Evolutionary conservation across 2,329 filamentous ascomycete genomes (phyloP).

Genomic region (Aspergillus fijiensis): DNA sequence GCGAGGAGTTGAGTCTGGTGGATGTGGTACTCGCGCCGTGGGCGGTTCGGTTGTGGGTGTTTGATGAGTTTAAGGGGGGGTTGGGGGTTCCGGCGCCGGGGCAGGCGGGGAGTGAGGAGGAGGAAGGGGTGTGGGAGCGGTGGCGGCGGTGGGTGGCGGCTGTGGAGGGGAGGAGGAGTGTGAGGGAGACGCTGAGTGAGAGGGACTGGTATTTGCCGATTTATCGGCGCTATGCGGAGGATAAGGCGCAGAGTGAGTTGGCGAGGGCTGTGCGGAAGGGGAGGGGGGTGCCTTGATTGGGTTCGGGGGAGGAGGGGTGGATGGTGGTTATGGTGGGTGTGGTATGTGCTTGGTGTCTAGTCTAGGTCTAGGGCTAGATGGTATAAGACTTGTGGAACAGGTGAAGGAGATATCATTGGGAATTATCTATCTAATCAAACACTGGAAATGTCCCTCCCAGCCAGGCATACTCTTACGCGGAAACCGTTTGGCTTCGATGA

Average conservation of each 20-base stretch:
- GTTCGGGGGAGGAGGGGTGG: not conserved
- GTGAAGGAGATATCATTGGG: no score
- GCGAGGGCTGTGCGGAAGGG: slow-evolving; percentile 64
- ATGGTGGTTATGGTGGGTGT: no score
- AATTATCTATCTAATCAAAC: no score
- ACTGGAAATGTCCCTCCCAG: no score
- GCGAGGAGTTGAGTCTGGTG: slow-evolving; percentile 62
- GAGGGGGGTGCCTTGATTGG: slow-evolving; percentile 57
- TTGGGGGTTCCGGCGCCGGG: slow-evolving; percentile 51
- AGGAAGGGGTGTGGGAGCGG: slow-evolving; percentile 61
- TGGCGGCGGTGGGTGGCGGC: slow-evolving; percentile 66
- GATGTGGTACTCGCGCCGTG: slow-evolving; percentile 73
- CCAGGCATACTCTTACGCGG: no score
- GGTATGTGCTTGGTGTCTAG: no score
- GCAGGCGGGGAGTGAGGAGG: slow-evolving; percentile 44
- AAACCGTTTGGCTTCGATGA: no score
- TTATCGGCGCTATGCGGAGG: slow-evolving; percentile 67
- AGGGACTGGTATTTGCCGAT: slow-evolving; percentile 66
- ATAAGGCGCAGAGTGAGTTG: slow-evolving; percentile 62
- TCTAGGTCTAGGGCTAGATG: no score
- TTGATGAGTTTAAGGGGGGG: slow-evolving; percentile 71
- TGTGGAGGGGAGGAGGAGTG: slow-evolving; percentile 59
- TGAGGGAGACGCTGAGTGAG: slow-evolving; percentile 67
- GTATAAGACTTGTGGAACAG: no score
- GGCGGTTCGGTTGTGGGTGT: slow-evolving; percentile 69